phyloP scores from a whole-genome alignment of 208 protist genomes.

The Wallacemonas rigidus region DNA sequence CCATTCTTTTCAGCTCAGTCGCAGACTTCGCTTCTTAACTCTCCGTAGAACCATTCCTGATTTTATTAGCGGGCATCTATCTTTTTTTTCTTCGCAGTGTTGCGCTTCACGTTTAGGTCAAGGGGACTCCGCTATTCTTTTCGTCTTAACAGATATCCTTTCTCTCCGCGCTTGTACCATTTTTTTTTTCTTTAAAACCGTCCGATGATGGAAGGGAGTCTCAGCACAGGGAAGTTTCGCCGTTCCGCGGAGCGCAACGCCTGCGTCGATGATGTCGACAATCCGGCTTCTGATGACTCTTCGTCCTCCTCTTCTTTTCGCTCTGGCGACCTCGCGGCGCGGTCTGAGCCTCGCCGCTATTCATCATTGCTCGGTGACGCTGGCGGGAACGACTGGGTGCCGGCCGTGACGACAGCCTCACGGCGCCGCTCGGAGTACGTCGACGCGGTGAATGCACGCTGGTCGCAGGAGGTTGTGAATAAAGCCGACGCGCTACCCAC shows the following conservation, averaged over 20 bases:
- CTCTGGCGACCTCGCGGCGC: background rate
- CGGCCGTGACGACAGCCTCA: background rate
- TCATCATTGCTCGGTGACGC: no score
- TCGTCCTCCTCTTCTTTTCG: background rate
- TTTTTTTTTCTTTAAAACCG: no score
- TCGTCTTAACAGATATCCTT: no score
- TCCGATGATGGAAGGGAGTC: background rate
- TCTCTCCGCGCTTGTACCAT: no score
- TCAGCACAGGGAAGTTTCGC: constrained; percentile 22
- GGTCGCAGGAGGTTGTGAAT: constrained; percentile 14
- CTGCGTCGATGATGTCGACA: constrained; percentile 1
- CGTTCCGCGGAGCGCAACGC: background rate
- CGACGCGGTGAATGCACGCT: constrained; percentile 11
- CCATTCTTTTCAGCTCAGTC: no score
- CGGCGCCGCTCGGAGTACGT: constrained; percentile 1
- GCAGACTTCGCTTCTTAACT: no score
- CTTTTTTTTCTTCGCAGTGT: no score
- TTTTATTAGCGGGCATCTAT: no score
- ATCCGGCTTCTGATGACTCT: background rate
- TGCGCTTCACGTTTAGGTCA: no score
- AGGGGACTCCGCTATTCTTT: no score
- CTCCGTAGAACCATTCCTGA: no score
- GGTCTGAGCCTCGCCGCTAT: no score
- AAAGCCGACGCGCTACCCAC: background rate
- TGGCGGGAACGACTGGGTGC: background rate